Evolutionary conservation across 2,329 filamentous ascomycete species (phyloP).

Genomic region (Diaporthe sp.): DNA sequence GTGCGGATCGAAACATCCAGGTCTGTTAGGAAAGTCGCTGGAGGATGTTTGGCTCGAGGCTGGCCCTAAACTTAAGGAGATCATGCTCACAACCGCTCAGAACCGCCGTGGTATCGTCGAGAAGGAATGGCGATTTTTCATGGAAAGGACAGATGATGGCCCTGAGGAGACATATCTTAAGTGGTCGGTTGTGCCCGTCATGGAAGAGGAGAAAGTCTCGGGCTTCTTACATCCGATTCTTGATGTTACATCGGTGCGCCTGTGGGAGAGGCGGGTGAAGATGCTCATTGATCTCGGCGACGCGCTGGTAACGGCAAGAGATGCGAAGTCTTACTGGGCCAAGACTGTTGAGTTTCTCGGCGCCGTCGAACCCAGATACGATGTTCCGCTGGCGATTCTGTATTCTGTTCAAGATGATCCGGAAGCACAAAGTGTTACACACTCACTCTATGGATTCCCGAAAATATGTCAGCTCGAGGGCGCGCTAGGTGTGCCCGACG

Average conservation of each 20-base stretch:
- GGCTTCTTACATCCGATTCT: constrained; percentile 60
- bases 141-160: constrained; percentile 52
- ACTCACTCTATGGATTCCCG: constrained; percentile 43
- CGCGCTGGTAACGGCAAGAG: constrained; percentile 52
- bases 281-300: constrained; percentile 61
- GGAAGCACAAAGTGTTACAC: constrained; percentile 40
- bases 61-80: constrained; percentile 48
- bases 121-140: constrained; percentile 58
- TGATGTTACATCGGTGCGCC: constrained; percentile 57
- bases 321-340: constrained; percentile 60
- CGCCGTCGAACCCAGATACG: constrained; percentile 55
- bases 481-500: constrained; percentile 55
- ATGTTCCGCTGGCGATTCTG: constrained; percentile 62
- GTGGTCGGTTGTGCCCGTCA: constrained; percentile 59
- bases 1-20: constrained; percentile 73
- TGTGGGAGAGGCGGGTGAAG: constrained; percentile 61
- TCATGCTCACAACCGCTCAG: constrained; percentile 48
- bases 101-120: constrained; percentile 49
- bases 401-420: constrained; percentile 59
- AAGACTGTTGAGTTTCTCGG: constrained; percentile 56
- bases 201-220: constrained; percentile 52
- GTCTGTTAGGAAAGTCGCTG: constrained; percentile 69
- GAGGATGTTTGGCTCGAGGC: constrained; percentile 69
- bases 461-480: constrained; percentile 56
- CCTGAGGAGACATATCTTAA: constrained; percentile 59